Evolutionary conservation across 192 early-diverging fungal genomes (phyloP), one percentile per base, ranked within the genome.

Genomic region (Geranomyces variabilis): DNA sequence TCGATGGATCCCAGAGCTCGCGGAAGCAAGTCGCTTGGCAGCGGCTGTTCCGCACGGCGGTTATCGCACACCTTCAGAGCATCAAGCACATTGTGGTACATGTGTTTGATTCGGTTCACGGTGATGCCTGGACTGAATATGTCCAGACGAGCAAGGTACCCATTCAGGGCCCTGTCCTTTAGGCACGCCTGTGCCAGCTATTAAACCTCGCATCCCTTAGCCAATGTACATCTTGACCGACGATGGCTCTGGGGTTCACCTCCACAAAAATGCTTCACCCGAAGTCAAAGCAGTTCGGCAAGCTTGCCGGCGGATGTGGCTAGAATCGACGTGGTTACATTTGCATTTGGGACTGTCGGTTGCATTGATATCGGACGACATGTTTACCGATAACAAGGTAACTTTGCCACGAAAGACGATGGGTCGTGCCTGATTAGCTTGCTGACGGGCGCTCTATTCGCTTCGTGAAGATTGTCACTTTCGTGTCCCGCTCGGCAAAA

Each of bases 341-440:
- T 5, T 59, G 53, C 34, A 51, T 46, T 26, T 56, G 31, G 49
- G 59, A 49, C 43, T 66, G 47, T 49, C 21, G 46, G 41, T 60
- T 44, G 57, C 74, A 28, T 51, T 69, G 14, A 29, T 78, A 31
- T 36, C 47, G 22, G 63, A 67, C 19, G 78, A 78, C 67, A 67
- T 59, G 22, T 70, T 77, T 47, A 56, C 49, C 2, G 78, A 74
- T 33, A 34, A 66, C 46, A 71, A 64, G 70, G 70, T 71, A 33
- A 36, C 10, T 57, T 53, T 15, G 24, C 51, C 17, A 6, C 7
- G 15, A 26, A 24, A 53, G 3, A 7, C 7, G 2, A 53, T 17
- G 15, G 7, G 7, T 53, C 24, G 24, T 53, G 51, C 19, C 7
- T 53, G 19, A 53, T 3, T 41, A 10, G 10, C 36, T 41, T 41